Conservation (phyloP, 345 rosid genomes). For the Pistacia vera region DNA sequence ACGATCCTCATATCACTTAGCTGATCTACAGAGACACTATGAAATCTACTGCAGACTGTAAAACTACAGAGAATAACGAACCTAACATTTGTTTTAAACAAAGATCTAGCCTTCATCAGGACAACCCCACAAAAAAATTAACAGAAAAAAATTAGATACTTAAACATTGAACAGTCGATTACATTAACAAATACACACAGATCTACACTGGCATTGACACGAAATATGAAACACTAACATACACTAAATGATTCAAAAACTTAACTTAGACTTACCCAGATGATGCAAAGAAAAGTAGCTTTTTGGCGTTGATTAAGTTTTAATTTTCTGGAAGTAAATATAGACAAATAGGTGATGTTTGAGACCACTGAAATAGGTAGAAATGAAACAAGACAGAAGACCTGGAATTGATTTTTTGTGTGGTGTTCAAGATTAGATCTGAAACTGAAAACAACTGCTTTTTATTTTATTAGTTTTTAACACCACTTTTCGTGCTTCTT, state of each 20-base stretch:
- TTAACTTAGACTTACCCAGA: conserved; percentile 2
- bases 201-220: conserved; percentile 1
- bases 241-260: background rate
- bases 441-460: background rate
- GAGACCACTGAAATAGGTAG: background rate
- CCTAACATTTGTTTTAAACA: background rate
- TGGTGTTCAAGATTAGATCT: conserved; percentile 11
- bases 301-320: background rate
- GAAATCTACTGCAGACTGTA: background rate
- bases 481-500: background rate
- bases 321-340: background rate
- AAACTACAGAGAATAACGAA: background rate
- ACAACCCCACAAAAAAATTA: background rate
- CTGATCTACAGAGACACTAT: background rate
- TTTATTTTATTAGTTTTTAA: too few relatives aligned
- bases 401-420: background rate
- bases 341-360: background rate
- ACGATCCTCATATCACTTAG: background rate
- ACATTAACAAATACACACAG: background rate
- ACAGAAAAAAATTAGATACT: background rate
- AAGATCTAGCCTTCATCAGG: background rate
- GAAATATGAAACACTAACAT: background rate
- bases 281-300: background rate
- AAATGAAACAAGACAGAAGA: background rate
- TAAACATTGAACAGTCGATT: background rate